phyloP scores from a whole-genome alignment of 768 basidiomycete genomes.

The Ramaria rubella region DNA sequence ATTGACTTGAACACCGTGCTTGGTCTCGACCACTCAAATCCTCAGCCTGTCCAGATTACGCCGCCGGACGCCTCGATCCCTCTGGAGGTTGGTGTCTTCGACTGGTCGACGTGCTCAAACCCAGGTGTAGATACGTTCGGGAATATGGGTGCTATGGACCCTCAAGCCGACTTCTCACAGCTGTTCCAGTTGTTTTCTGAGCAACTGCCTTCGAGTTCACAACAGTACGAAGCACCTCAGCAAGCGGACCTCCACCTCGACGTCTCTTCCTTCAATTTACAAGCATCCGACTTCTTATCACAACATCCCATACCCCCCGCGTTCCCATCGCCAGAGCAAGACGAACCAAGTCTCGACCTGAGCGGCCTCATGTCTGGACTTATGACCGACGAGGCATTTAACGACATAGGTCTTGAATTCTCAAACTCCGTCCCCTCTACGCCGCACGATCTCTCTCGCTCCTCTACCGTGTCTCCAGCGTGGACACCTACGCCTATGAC shows the following conservation, averaged over 20 bases:
- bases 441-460: not conserved
- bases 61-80: not conserved
- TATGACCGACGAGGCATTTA: not conserved
- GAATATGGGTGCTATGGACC: not conserved
- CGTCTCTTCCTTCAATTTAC: not conserved
- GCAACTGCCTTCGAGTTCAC: not conserved
- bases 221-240: not conserved
- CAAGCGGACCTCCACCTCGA: not conserved
- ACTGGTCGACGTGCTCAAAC: conserved; percentile 3
- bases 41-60: conserved; percentile 1
- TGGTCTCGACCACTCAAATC: not conserved
- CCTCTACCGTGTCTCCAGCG: not conserved
- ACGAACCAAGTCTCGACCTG: not conserved
- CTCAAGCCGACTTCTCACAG: not conserved
- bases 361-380: conserved; percentile 1
- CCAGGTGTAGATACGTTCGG: not conserved
- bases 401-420: not conserved
- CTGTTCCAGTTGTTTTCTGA: conserved; percentile 2
- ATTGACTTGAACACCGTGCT: conserved; percentile 3
- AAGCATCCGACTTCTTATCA: not conserved
- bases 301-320: not conserved
- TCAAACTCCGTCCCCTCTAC: not conserved
- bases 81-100: conserved; percentile 4
- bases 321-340: not conserved
- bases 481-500: not conserved